Conservation (phyloP, 1,284 basidiomycete species). For the Schizophyllum commune region DNA sequence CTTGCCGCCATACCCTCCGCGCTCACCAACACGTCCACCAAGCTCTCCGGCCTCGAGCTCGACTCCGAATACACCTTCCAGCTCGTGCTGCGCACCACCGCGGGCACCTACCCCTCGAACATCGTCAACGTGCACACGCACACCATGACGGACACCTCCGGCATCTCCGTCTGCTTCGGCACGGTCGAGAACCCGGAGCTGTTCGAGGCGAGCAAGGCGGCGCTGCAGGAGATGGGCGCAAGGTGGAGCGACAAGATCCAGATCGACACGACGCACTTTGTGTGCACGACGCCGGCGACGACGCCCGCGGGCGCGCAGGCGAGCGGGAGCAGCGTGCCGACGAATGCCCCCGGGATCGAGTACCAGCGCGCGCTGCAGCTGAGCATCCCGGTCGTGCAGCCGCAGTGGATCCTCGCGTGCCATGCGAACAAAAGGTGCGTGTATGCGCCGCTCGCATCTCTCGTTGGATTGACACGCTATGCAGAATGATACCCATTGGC, state of each 20-base stretch:
- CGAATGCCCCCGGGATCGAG: conserved; percentile 61
- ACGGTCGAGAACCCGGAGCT: conserved; percentile 72
- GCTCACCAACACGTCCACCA: conserved; percentile 77
- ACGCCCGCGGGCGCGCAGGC: conserved; percentile 55
- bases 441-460: background rate
- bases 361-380: conserved; percentile 88
- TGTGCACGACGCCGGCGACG: conserved; percentile 81
- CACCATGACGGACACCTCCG: conserved; percentile 89
- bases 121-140: conserved; percentile 79
- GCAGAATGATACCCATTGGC: conserved; percentile 81
- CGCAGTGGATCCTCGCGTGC: conserved; percentile 86
- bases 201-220: conserved; percentile 71
- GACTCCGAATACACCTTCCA: conserved; percentile 91
- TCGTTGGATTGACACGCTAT: background rate
- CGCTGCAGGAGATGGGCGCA: conserved; percentile 76
- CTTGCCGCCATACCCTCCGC: conserved; percentile 82
- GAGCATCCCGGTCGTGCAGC: conserved; percentile 86
- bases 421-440: conserved; percentile 72
- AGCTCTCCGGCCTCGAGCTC: conserved; percentile 83
- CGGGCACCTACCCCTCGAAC: conserved; percentile 83
- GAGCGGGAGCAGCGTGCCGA: conserved; percentile 34
- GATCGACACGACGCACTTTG: conserved; percentile 95
- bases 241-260: conserved; percentile 89
- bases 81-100: conserved; percentile 82
- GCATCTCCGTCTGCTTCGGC: conserved; percentile 89